Evolutionary conservation across 2,329 filamentous ascomycete species (phyloP), one percentile per base, ranked within the genome.

Genomic region (Pseudogymnoascus destructans): DNA sequence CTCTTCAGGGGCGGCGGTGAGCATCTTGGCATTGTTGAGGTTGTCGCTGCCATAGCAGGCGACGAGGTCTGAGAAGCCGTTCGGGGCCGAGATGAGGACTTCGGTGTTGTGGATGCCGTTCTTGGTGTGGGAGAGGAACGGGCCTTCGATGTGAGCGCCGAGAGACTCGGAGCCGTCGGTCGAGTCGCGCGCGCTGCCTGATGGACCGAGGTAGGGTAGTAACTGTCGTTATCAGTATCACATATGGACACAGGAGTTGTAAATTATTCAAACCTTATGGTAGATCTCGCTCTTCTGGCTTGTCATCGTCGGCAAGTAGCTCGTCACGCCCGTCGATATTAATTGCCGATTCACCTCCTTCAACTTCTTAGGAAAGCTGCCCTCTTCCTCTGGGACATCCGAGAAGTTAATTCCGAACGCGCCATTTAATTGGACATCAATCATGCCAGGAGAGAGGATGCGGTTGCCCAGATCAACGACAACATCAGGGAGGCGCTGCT

Each of bases 391-490:
- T n/a, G 87, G 81, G 8, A 89, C 76, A 1, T 83, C 82, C 2
- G 89, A 93, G 70, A 95, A 95, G 74, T 95, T 92, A 75, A 95
- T 95, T 59, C 90, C 90, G 66, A 90, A 92, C 8, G 87, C 90
- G 54, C 91, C 91, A 67, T 96, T 96, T 64, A 96, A 82, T 71
- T 96, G 91, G 57, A 86, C 86, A 64, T 96, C 91, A 65, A 96
- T 93, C 68, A 96, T 79, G 23, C 91, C 91, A 0, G 91, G 89
- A 0, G 87, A 82, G 17, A 96, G 70, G 63, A 95, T 92, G 65
- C 88, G 88, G 60, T 89, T 89, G 57, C 83, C 81, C 1, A 96
- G 81, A 67, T 96, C 83, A 65, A 95, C 77, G 58, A 85, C 84
- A 64, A 83, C 73, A 68, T 92, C 87, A 1, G 91, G 88, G 2